Conservation (phyloP, 164 flowering plant genomes). For the Berberis vulgaris region DNA sequence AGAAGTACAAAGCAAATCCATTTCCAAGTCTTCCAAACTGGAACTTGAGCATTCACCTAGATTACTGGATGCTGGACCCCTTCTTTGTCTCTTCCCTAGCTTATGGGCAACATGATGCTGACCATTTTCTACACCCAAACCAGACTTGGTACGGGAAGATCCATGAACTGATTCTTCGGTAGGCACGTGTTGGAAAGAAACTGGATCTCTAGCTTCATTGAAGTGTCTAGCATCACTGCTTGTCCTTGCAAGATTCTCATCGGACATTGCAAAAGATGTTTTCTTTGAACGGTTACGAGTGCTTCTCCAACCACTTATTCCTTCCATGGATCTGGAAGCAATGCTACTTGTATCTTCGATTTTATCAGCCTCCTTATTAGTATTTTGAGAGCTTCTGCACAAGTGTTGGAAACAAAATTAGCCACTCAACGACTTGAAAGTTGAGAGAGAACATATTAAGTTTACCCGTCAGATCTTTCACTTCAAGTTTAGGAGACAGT, state of each 20-base stretch:
- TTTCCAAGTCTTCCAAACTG: constrained; percentile 31
- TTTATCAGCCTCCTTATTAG: constrained; percentile 18
- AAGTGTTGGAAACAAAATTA: not conserved
- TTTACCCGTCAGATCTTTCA: not conserved
- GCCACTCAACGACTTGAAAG: not conserved
- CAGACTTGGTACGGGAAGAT: constrained; percentile 15
- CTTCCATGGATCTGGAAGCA: constrained; percentile 20
- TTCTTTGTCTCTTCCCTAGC: constrained; percentile 37
- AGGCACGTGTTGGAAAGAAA: constrained; percentile 9
- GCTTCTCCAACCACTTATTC: constrained; percentile 46
- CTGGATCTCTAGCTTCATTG: constrained; percentile 10
- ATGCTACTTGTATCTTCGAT: constrained; percentile 1
- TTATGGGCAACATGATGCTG: constrained; percentile 12
- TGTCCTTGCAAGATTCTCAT: constrained; percentile 11
- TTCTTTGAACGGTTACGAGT: constrained; percentile 31
- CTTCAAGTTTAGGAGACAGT: not conserved
- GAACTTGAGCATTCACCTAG: constrained; percentile 33
- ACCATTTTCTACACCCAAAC: constrained; percentile 7
- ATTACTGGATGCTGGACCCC: constrained; percentile 18
- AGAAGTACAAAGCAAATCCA: constrained; percentile 30
- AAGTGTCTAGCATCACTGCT: constrained; percentile 8
- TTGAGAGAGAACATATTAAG: not conserved
- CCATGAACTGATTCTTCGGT: constrained; percentile 8
- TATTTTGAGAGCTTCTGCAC: constrained; percentile 21
- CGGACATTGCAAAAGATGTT: constrained; percentile 13